These are phyloP conservation scores for Mycena rosella DNA, from an alignment of 768 basidiomycete species.

Conservation along the genomic window DNA sequence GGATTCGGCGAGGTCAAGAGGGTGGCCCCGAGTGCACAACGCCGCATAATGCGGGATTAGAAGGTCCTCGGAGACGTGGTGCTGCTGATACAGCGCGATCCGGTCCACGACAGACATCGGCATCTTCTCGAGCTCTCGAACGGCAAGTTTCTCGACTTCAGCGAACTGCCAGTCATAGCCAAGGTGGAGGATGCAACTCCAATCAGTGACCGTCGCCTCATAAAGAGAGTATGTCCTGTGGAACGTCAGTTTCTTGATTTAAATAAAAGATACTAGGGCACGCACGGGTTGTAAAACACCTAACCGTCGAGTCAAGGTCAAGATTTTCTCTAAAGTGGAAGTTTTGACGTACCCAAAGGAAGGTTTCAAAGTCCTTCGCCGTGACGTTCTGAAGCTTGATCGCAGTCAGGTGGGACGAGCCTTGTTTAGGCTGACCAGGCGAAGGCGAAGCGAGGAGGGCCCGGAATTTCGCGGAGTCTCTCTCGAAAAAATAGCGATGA, in stretches of 20 bases:
- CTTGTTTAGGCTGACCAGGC: slow-evolving; percentile 43
- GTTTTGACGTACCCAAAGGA: slow-evolving; percentile 63
- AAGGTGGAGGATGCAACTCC: slow-evolving; percentile 67
- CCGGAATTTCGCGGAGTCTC: slow-evolving; percentile 63
- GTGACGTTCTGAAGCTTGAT: slow-evolving; percentile 58
- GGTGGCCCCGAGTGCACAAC: slow-evolving; percentile 53
- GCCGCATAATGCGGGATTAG: slow-evolving; percentile 58
- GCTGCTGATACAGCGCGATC: slow-evolving; percentile 61
- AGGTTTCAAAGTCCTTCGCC: slow-evolving; percentile 63
- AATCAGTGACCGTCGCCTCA: slow-evolving; percentile 61
- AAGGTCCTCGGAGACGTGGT: slow-evolving; percentile 51
- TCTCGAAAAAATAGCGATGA: slow-evolving; percentile 65
- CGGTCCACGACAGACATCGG: slow-evolving; percentile 63
- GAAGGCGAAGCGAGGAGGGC: slow-evolving; percentile 45
- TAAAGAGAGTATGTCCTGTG: slow-evolving; percentile 69
- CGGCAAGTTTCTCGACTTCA: slow-evolving; percentile 62
- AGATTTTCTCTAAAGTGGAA: too few relatives aligned
- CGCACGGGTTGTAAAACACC: slow-evolving; percentile 76
- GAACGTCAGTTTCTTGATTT: not conserved
- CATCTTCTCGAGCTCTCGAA: slow-evolving; percentile 65
- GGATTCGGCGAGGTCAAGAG: slow-evolving; percentile 61
- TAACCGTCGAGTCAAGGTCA: too few relatives aligned
- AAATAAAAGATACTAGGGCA: slow-evolving; percentile 14
- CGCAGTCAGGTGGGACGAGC: slow-evolving; percentile 50
- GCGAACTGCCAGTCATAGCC: slow-evolving; percentile 67